phyloP scores from a whole-genome alignment of 306 rosid genomes.

The Rosa rugosa region DNA sequence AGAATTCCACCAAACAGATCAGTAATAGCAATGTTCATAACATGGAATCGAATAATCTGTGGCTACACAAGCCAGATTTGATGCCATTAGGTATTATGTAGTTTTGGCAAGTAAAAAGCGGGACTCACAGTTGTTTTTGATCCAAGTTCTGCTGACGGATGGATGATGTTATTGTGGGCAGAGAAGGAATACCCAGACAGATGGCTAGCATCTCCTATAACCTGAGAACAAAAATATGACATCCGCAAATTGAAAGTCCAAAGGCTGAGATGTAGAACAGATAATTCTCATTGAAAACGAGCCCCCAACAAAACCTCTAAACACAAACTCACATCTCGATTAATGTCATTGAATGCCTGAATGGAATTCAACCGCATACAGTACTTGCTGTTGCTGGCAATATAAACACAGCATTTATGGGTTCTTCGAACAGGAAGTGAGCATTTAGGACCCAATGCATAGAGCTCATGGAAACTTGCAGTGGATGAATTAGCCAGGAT shows the following conservation, averaged over 20 bases:
- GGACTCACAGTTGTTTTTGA: slow-evolving; percentile 87
- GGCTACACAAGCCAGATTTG: background rate
- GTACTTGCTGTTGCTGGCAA: slow-evolving; percentile 73
- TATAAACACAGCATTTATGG: slow-evolving; percentile 95
- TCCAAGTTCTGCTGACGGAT: slow-evolving; percentile 88
- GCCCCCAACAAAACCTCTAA: slow-evolving; percentile 14
- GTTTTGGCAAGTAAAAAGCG: background rate
- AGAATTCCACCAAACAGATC: slow-evolving; percentile 16
- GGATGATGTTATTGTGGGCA: slow-evolving; percentile 76
- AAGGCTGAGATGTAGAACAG: slow-evolving; percentile 14
- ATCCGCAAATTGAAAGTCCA: slow-evolving; percentile 14
- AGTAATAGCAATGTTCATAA: slow-evolving; percentile 24
- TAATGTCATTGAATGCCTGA: slow-evolving; percentile 87
- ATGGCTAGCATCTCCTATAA: slow-evolving; percentile 82
- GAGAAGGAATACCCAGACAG: slow-evolving; percentile 93
- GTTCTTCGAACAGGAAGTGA: slow-evolving; percentile 47
- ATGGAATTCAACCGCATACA: slow-evolving; percentile 85
- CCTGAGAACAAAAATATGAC: slow-evolving; percentile 41
- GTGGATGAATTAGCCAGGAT: slow-evolving; percentile 79
- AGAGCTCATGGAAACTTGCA: slow-evolving; percentile 65
- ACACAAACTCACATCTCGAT: slow-evolving; percentile 82
- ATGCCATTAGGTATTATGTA: background rate
- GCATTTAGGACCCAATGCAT: slow-evolving; percentile 46
- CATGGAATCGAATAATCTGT: background rate
- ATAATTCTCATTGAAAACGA: slow-evolving; percentile 1